Percentiles rank a stretch among this genome's conserved stretches.
phyloP scores from a whole-genome alignment of 192 early-diverging fungal species.

The Entrophospora sp. region DNA sequence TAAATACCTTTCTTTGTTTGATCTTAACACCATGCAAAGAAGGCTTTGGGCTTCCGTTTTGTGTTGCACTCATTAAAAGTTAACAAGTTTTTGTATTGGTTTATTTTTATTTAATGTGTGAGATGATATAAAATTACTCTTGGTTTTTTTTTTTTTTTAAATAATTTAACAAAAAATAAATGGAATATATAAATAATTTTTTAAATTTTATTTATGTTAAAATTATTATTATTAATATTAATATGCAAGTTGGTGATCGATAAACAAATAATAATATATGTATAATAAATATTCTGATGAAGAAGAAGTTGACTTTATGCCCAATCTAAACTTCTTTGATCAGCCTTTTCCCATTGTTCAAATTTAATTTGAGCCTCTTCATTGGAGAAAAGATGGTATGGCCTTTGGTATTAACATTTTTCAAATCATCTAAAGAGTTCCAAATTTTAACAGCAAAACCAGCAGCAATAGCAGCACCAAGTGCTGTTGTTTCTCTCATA shows the following conservation, averaged over 20 bases:
- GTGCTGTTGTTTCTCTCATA: slow-evolving; percentile 85
- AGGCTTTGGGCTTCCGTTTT: slow-evolving; percentile 32
- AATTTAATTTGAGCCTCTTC: slow-evolving; percentile 55
- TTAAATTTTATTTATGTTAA: too few species aligned
- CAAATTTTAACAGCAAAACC: slow-evolving; percentile 43
- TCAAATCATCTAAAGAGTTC: slow-evolving; percentile 40
- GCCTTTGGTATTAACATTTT: slow-evolving; percentile 41
- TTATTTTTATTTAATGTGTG: too few species aligned
- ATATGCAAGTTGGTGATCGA: too few species aligned
- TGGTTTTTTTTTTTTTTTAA: too few species aligned
- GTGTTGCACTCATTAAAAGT: slow-evolving; percentile 40
- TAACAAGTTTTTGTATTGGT: too few species aligned
- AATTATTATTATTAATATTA: too few species aligned
- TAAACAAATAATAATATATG: too few species aligned
- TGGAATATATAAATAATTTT: too few species aligned
- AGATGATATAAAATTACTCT: too few species aligned
- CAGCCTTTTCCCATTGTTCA: slow-evolving; percentile 63
- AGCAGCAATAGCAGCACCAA: slow-evolving; percentile 86
- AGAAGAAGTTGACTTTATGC: too few species aligned
- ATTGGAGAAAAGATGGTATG: slow-evolving; percentile 36
- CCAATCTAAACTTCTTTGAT: slow-evolving; percentile 58
- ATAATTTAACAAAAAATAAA: too few species aligned
- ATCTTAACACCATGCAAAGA: slow-evolving; percentile 62
- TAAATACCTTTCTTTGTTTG: slow-evolving; percentile 58
- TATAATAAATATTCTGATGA: too few species aligned